phyloP scores from a whole-genome alignment of 805 yeast genomes.

The Tetrapisispora phaffii region DNA sequence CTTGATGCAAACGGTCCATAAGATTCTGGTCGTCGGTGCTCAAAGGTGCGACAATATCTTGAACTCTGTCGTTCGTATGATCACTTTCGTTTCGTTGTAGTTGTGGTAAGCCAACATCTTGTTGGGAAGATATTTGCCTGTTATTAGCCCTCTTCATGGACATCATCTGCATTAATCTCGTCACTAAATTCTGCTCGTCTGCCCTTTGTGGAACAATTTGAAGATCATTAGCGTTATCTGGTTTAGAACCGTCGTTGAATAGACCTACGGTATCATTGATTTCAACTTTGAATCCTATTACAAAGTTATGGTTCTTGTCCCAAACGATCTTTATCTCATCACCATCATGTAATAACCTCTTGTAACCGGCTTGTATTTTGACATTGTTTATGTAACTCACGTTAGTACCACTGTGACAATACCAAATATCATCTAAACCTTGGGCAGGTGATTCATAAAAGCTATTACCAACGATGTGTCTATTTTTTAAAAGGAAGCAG shows the following conservation, averaged over 20 bases:
- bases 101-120: not conserved
- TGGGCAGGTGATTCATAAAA: conserved; percentile 64
- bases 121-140: not conserved
- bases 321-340: conserved; percentile 59
- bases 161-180: conserved; percentile 17
- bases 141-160: conserved; percentile 11
- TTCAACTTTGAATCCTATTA: conserved; percentile 43
- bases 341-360: conserved; percentile 50
- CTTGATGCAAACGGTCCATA: not conserved
- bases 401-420: conserved; percentile 71
- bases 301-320: conserved; percentile 45
- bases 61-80: not conserved
- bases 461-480: conserved; percentile 50
- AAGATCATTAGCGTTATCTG: conserved; percentile 10
- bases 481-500: conserved; percentile 54
- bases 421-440: conserved; percentile 67
- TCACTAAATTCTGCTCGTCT: conserved; percentile 18
- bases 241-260: conserved; percentile 39
- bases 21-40: not conserved
- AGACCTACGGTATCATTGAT: conserved; percentile 56
- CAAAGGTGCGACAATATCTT: not conserved
- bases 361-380: conserved; percentile 51
- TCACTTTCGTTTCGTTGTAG: not conserved
- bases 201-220: conserved; percentile 15
- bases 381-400: conserved; percentile 61